Percentiles rank a stretch among this genome's conserved stretches.
Conservation (phyloP, 2,329 filamentous ascomycete genomes). For the Furcasterigmium sp. region DNA sequence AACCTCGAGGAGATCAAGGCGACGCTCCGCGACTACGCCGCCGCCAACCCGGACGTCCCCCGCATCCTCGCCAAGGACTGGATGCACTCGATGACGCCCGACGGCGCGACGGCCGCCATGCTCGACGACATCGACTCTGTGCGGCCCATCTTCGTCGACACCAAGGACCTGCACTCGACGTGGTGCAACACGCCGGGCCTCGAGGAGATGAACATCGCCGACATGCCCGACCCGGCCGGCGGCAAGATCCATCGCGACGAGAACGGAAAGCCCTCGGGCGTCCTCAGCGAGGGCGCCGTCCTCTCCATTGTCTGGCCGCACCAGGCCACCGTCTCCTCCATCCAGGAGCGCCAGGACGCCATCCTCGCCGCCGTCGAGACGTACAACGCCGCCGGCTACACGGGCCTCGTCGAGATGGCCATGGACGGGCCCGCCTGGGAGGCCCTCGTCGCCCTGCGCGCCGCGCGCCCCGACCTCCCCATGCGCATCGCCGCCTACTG, state of each 20-base stretch:
- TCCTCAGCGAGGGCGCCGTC: constrained; percentile 47
- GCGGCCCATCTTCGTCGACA: constrained; percentile 51
- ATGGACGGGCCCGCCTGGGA: constrained; percentile 56
- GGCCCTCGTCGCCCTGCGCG: constrained; percentile 38
- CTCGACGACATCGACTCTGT: constrained; percentile 48
- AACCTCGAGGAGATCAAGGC: constrained; percentile 42
- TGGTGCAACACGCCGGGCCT: constrained; percentile 51
- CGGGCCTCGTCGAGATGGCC: constrained; percentile 54
- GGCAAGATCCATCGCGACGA: constrained; percentile 47
- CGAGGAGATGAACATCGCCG: constrained; percentile 39
- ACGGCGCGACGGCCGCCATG: constrained; percentile 38
- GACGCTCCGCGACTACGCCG: constrained; percentile 39
- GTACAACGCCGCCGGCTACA: constrained; percentile 48
- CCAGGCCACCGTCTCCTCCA: constrained; percentile 38
- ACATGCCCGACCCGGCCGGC: constrained; percentile 41
- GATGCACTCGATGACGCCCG: constrained; percentile 46
- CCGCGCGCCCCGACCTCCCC: constrained; percentile 26
- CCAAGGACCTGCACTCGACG: constrained; percentile 50
- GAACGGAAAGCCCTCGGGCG: constrained; percentile 40
- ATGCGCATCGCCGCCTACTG: constrained; percentile 51
- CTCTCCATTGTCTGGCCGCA: constrained; percentile 51
- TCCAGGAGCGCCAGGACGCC: constrained; percentile 41
- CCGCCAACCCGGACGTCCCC: constrained; percentile 37
- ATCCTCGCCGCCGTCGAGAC: constrained; percentile 42
- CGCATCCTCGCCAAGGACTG: constrained; percentile 50